Percentiles rank a stretch among this genome's conserved stretches.
phyloP scores from a whole-genome alignment of 2,329 filamentous ascomycete genomes.

The Dendrostoma leiphaemia region DNA sequence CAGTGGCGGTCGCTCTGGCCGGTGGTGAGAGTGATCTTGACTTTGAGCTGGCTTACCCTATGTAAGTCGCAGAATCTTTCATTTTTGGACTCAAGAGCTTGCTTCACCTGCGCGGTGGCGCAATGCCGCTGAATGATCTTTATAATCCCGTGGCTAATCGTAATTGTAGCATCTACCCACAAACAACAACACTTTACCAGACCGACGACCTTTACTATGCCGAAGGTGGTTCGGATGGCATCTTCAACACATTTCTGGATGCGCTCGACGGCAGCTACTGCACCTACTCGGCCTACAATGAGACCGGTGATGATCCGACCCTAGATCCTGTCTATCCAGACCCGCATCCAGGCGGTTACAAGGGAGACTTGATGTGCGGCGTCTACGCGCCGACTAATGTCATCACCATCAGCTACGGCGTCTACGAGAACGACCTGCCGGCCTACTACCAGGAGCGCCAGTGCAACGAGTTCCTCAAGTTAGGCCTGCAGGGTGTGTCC shows the following conservation, averaged over 20 bases:
- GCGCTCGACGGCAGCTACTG: slow-evolving; percentile 51
- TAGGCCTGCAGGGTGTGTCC: slow-evolving; percentile 48
- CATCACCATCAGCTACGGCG: slow-evolving; percentile 55
- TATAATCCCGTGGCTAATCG: background rate
- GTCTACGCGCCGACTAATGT: slow-evolving; percentile 51
- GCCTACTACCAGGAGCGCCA: slow-evolving; percentile 51
- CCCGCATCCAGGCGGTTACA: slow-evolving; percentile 42
- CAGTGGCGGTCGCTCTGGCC: background rate
- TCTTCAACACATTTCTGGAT: slow-evolving; percentile 40
- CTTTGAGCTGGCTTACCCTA: slow-evolving; percentile 8
- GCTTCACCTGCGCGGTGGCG: too few relatives aligned
- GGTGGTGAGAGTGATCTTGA: slow-evolving; percentile 10
- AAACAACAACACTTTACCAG: slow-evolving; percentile 36
- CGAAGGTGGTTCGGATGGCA: slow-evolving; percentile 3
- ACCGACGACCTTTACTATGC: slow-evolving; percentile 42
- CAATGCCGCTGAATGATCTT: too few relatives aligned
- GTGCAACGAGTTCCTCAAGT: slow-evolving; percentile 51
- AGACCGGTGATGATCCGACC: slow-evolving; percentile 40
- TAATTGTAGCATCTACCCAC: slow-evolving; percentile 31
- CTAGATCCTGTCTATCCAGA: slow-evolving; percentile 51
- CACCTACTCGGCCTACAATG: slow-evolving; percentile 43
- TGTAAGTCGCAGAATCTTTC: background rate
- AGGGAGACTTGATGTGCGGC: slow-evolving; percentile 37
- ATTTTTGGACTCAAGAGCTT: too few relatives aligned
- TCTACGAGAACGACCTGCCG: slow-evolving; percentile 51